Base-by-base conservation (phyloP, 257 asterid genomes). In the Jasminum sambac region DNA sequence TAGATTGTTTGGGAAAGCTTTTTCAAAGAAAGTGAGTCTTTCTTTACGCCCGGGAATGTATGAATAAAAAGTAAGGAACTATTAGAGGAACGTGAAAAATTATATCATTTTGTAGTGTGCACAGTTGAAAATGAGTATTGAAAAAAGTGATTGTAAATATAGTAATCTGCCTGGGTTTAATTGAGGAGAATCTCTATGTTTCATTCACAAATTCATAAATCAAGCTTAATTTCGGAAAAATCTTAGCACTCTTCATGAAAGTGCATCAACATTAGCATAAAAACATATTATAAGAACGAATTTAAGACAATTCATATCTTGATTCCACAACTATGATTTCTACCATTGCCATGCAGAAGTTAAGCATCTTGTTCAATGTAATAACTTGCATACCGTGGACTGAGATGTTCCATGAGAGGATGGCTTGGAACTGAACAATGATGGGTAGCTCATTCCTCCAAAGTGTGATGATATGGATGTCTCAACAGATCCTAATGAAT, bases 381-480 rank as follows among this genome's bases (percentile, higher is more conserved):
- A 64, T 60, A 66, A 55, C 43, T 63, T 43, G 19, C 80, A 46
- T 79, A 90, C 96, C 93, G 85, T 82, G 72, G 91, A 26, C 74
- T 86, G 90, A 23, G 99, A 83, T 72, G 91, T 74, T 67, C 85
- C 89, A 74, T 77, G 50, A 65, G 81, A 55, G 59, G 98, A 86
- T 57, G 98, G 91, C 78, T 95, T 95, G 75, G 99, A 95, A 76
- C 96, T 89, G 89, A 95, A 95, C 80, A 95, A 83, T 48, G 99
- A 95, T 24, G 99, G 99, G 74, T 95, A 95, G 76, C 78, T 95
- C 98, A 91, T 85, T 88, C 97, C 97, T 67, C 98, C 97, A 77
- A 91, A 95, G 85, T 88, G 96, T 48, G 99, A 95, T 69, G 99
- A 89, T 79, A 95, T 89, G 65, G 99, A 95, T 68, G 99, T 89